phyloP scores from a whole-genome alignment of 2,329 filamentous ascomycete species.

The Sphaerulina musiva region DNA sequence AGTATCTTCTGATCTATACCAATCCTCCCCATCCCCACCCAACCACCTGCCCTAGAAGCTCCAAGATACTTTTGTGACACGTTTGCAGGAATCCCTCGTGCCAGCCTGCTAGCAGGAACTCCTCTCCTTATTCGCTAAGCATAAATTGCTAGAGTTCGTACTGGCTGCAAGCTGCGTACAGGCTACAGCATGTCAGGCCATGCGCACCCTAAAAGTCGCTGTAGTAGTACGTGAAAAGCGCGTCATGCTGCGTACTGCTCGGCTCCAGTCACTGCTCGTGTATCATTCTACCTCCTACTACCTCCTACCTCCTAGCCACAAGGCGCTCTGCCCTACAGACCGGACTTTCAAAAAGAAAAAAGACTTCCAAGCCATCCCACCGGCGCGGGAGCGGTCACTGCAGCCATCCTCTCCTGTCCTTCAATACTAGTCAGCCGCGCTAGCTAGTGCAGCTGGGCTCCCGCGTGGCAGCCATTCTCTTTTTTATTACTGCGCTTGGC shows the following conservation, averaged over 20 bases:
- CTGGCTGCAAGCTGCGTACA: not conserved
- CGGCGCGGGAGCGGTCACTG: slow-evolving; percentile 1
- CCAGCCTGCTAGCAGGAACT: not conserved
- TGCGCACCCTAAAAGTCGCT: too few species aligned
- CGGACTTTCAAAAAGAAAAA: not conserved
- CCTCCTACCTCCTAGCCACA: not conserved
- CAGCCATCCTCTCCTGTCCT: slow-evolving; percentile 5
- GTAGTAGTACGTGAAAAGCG: too few species aligned
- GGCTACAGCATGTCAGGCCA: not conserved
- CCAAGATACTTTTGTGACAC: slow-evolving; percentile 8
- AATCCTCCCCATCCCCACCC: too few species aligned
- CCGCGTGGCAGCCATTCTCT: slow-evolving; percentile 14
- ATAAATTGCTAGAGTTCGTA: too few species aligned
- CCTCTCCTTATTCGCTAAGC: too few species aligned
- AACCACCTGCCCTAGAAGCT: not conserved
- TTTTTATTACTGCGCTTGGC: not conserved
- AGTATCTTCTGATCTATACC: too few species aligned
- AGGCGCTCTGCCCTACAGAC: slow-evolving; percentile 4
- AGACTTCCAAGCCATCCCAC: not conserved
- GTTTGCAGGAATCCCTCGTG: not conserved
- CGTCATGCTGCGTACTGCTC: not conserved
- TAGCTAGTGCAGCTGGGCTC: slow-evolving; percentile 10
- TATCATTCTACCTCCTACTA: too few species aligned
- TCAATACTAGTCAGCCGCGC: slow-evolving; percentile 4
- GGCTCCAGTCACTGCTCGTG: not conserved